Base-by-base conservation (phyloP, 1,284 basidiomycete genomes). In the Ceratobasidium sp. region DNA sequence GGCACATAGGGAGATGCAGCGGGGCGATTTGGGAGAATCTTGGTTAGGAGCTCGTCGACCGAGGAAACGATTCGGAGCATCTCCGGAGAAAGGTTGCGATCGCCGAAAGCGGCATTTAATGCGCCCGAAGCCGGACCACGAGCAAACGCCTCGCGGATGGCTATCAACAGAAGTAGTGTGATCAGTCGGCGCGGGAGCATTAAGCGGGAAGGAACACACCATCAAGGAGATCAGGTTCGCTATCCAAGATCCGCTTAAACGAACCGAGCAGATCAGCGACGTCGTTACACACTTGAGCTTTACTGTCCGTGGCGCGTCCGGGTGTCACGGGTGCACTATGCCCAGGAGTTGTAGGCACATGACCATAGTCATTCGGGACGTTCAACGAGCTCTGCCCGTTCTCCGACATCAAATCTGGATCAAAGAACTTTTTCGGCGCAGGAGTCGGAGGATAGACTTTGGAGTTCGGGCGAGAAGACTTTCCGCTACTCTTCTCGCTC, bases 21-120 rank as follows among this genome's bases (percentile, higher is more conserved):
- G 6, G 66, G 53, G 51, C 66, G 66, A 6, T 39, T 27, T 41
- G 66, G 66, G 41, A 69, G 66, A 34, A 69, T 69, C 66, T 58
- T 56, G 48, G 66, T 58, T 19, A 69, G 53, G 24, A 69, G 66
- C 37, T 58, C 66, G 37, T 69, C 66, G 29, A 69, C 66, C 8
- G 66, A 69, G 29, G 66, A 39, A 24, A 69, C 66, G 43, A 69
- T 69, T 39, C 66, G 66, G 66, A 69, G 51, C 66, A 69, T 69
- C 37, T 69, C 66, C 34, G 66, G 66, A 24, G 66, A 46, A 58
- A 69, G 66, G 39, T 58, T 56, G 31, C 64, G 64, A 34, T 43
- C 27, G 34, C 54, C 43, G 37, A 69, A 69, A 11, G 66, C 34
- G 22, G 66, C 43, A 29, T 27, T 58, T 24, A 69, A 53, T 27